Evolutionary conservation across 2,329 filamentous ascomycete genomes (phyloP).

Genomic region (Juglanconis oblonga): DNA sequence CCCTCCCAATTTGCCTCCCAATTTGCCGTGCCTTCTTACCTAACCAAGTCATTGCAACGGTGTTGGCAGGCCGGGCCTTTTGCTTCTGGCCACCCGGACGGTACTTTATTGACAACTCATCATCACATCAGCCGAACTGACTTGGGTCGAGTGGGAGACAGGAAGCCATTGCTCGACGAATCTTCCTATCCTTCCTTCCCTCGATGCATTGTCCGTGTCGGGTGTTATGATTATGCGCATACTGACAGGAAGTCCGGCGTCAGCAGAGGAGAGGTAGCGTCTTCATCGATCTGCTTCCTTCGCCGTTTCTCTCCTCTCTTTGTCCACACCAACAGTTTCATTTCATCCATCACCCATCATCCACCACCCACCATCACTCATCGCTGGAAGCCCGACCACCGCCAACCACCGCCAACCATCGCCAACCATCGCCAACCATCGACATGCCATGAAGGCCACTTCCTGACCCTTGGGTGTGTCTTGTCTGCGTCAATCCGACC

Average conservation of each 20-base stretch:
- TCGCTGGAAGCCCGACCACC: neutral
- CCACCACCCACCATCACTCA: neutral
- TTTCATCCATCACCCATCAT: neutral
- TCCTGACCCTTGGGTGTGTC: conserved; percentile 13
- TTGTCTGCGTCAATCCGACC: conserved; percentile 5
- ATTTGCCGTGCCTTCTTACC: neutral
- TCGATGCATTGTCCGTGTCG: neutral
- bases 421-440: neutral
- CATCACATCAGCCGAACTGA: neutral
- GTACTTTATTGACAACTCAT: neutral
- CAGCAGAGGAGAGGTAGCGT: neutral
- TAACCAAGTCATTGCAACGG: neutral
- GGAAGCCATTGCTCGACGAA: neutral
- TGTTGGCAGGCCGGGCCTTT: neutral
- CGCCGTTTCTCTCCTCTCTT: neutral
- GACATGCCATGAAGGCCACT: conserved; percentile 13
- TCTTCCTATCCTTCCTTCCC: neutral
- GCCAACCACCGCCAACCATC: neutral
- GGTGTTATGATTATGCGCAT: neutral
- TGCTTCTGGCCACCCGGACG: no score
- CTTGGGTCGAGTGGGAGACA: neutral
- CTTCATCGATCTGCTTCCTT: neutral
- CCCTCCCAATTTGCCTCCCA: neutral
- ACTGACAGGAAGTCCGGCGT: neutral
- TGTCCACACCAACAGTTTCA: neutral